Conservation (phyloP, 495 filamentous ascomycete genomes). For the Cetradonia linearis region DNA sequence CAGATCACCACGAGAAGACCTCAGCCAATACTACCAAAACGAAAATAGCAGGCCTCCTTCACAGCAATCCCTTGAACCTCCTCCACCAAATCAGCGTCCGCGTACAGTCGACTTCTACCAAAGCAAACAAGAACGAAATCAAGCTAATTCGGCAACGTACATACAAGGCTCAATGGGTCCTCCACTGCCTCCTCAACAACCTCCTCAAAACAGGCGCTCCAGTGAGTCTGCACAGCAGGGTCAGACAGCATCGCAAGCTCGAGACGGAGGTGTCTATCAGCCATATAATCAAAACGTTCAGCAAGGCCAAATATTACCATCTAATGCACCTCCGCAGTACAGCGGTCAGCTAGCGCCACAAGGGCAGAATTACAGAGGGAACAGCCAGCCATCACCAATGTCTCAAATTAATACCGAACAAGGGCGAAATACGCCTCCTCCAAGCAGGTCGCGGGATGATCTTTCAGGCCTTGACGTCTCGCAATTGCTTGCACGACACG, state of each 20-base stretch:
- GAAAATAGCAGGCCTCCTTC: slow-evolving; percentile 24
- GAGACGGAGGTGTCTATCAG: slow-evolving; percentile 23
- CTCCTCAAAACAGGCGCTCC: slow-evolving; percentile 17
- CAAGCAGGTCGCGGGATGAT: slow-evolving; percentile 43
- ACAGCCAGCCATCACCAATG: slow-evolving; percentile 19
- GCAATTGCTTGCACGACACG: slow-evolving; percentile 39
- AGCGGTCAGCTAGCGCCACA: slow-evolving; percentile 22
- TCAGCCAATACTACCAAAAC: slow-evolving; percentile 22
- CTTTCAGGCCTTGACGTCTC: slow-evolving; percentile 40
- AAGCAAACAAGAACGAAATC: slow-evolving; percentile 11
- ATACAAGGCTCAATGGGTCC: slow-evolving; percentile 23
- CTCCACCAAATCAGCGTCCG: slow-evolving; percentile 15
- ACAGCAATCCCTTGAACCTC: slow-evolving; percentile 23
- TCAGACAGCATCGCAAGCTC: slow-evolving; percentile 12
- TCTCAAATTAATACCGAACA: slow-evolving; percentile 26
- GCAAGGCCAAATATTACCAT: slow-evolving; percentile 15
- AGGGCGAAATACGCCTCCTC: slow-evolving; percentile 53
- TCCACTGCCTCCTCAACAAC: slow-evolving; percentile 21
- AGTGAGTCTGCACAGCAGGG: slow-evolving; percentile 21
- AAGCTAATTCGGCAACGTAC: slow-evolving; percentile 14
- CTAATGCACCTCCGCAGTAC: slow-evolving; percentile 21
- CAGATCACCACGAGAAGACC: slow-evolving; percentile 17
- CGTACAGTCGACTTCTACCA: slow-evolving; percentile 17
- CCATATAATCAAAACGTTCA: slow-evolving; percentile 22
- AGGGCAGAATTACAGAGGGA: slow-evolving; percentile 18